Evolutionary conservation across 2,329 filamentous ascomycete genomes (phyloP).

Genomic region (Exophiala sp.): DNA sequence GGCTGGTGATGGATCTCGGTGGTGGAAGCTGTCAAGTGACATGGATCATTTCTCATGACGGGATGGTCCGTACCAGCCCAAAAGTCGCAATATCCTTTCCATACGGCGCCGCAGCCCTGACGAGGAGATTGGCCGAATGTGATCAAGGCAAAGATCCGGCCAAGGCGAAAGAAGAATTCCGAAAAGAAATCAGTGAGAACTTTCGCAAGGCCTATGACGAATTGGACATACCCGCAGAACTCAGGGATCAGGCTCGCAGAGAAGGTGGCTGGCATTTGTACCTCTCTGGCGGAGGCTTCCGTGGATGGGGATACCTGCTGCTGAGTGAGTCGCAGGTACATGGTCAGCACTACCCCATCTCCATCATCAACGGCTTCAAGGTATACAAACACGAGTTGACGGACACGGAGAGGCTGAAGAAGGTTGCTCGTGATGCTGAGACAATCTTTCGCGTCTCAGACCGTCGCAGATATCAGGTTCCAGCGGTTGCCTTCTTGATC

Average conservation of each 20-base stretch:
- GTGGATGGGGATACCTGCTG: conserved; percentile 80
- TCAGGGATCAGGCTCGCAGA: conserved; percentile 44
- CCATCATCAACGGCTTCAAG: conserved; percentile 77
- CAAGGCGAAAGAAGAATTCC: conserved; percentile 40
- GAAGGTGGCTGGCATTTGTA: conserved; percentile 65
- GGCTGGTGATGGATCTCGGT: conserved; percentile 81
- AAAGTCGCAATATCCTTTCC: conserved; percentile 62
- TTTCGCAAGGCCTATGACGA: conserved; percentile 58
- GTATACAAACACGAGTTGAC: conserved; percentile 68
- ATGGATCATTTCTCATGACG: conserved; percentile 56
- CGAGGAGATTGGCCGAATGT: conserved; percentile 49
- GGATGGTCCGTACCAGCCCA: conserved; percentile 50
- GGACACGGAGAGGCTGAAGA: conserved; percentile 74
- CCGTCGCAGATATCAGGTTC: conserved; percentile 73
- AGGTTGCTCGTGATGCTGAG: conserved; percentile 73
- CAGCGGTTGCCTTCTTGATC: conserved; percentile 76
- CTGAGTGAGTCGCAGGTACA: conserved; percentile 70
- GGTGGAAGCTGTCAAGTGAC: conserved; percentile 57
- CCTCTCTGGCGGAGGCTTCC: conserved; percentile 57
- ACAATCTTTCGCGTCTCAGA: conserved; percentile 71
- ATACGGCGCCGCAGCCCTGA: conserved; percentile 66
- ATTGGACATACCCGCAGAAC: conserved; percentile 54
- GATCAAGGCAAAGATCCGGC: conserved; percentile 37
- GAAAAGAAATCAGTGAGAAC: conserved; percentile 48
- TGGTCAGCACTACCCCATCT: conserved; percentile 76